These are phyloP conservation scores for Coleophoma eucalyptorum DNA, from an alignment of 2,329 filamentous ascomycete species.

Conservation along the genomic window DNA sequence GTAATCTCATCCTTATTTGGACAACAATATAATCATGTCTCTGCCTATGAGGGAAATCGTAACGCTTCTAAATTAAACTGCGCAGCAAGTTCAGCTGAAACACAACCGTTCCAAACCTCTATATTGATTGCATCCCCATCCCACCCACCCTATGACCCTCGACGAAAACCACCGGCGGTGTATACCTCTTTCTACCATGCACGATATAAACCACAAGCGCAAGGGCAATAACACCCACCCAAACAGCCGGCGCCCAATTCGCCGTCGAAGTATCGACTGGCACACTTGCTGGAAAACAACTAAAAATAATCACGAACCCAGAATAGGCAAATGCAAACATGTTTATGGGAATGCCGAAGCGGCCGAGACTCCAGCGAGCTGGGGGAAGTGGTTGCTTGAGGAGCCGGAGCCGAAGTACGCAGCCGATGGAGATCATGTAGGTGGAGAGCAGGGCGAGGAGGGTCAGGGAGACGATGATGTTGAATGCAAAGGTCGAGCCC, in stretches of 20 bases:
- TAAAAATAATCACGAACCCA: conserved; percentile 41
- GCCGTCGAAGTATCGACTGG: conserved; percentile 35
- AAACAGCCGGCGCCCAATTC: conserved; percentile 35
- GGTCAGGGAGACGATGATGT: conserved; percentile 48
- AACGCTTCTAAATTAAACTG: too few species aligned
- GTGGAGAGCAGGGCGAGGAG: conserved; percentile 45
- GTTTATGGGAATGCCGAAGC: conserved; percentile 37
- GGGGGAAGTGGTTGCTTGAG: conserved; percentile 32
- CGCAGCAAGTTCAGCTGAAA: too few species aligned
- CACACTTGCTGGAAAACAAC: conserved; percentile 40
- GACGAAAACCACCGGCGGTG: conserved; percentile 14
- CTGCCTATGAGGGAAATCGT: too few species aligned
- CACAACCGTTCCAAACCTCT: not conserved
- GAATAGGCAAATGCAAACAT: conserved; percentile 38
- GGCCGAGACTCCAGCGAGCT: conserved; percentile 38
- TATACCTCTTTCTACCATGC: conserved; percentile 30
- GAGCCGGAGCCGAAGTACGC: conserved; percentile 33
- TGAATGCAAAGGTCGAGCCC: conserved; percentile 46
- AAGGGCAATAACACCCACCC: conserved; percentile 13
- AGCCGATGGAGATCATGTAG: conserved; percentile 45
- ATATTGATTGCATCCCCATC: not conserved
- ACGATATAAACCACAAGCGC: conserved; percentile 24
- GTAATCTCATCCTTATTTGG: too few species aligned
- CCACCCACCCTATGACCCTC: not conserved
- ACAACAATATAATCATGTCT: too few species aligned